Evolutionary conservation across 2,329 filamentous ascomycete species (phyloP).

Genomic region (Septoria petroselini): DNA sequence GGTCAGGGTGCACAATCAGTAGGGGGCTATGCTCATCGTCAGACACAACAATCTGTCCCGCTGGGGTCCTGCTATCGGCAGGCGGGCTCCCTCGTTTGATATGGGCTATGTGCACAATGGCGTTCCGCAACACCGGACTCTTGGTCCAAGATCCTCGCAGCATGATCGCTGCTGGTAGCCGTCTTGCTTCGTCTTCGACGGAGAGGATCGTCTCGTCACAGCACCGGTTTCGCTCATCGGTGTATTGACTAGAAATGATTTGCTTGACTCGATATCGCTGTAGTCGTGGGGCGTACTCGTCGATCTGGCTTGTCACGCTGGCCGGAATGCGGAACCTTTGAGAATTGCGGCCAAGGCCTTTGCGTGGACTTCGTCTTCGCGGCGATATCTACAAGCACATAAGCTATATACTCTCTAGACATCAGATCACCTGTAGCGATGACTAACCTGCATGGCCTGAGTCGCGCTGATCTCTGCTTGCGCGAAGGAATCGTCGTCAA

Average conservation of each 20-base stretch:
- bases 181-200: slow-evolving; percentile 74
- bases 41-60: slow-evolving; percentile 68
- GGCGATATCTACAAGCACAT: slow-evolving; percentile 34
- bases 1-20: slow-evolving; percentile 89
- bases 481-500: slow-evolving; percentile 68
- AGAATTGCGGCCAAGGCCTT: slow-evolving; percentile 16
- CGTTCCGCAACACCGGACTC: slow-evolving; percentile 68
- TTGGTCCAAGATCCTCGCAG: slow-evolving; percentile 85
- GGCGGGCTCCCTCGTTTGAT: slow-evolving; percentile 41
- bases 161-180: slow-evolving; percentile 64
- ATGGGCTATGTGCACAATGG: slow-evolving; percentile 73
- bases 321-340: slow-evolving; percentile 16
- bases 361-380: slow-evolving; percentile 26
- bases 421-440: slow-evolving; percentile 24
- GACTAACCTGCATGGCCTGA: slow-evolving; percentile 56
- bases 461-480: slow-evolving; percentile 70
- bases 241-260: slow-evolving; percentile 67
- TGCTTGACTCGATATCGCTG: slow-evolving; percentile 73
- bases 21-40: slow-evolving; percentile 68
- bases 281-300: slow-evolving; percentile 10
- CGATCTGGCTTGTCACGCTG: slow-evolving; percentile 3
- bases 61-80: not conserved
- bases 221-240: slow-evolving; percentile 58
- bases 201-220: slow-evolving; percentile 67
- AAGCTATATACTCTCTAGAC: slow-evolving; percentile 35